phyloP scores from a whole-genome alignment of 108 stramenopile species.

The Cyclotella distinguenda region DNA sequence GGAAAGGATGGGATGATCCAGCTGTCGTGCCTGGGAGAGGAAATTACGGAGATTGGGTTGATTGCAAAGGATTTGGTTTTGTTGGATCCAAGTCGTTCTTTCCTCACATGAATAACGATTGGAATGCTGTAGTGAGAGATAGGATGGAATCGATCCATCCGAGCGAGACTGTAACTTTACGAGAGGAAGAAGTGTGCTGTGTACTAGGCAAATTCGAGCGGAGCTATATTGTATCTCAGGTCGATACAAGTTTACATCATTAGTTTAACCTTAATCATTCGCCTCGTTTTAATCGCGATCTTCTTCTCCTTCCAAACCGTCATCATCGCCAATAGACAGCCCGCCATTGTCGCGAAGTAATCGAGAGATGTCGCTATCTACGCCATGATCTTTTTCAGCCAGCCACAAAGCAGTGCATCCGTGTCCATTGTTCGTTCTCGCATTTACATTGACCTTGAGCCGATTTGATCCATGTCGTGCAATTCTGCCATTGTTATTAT shows the following conservation, averaged over 20 bases:
- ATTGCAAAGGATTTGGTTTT: conserved; percentile 52
- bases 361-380: conserved; percentile 23
- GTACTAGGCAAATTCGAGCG: neutral
- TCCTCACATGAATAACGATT: conserved; percentile 78
- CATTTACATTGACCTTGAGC: conserved; percentile 37
- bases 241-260: no score
- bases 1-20: conserved; percentile 90
- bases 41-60: conserved; percentile 68
- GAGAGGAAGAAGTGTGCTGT: conserved; percentile 34
- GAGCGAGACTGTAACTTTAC: conserved; percentile 4
- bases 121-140: conserved; percentile 58
- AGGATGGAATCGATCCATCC: conserved; percentile 16
- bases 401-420: conserved; percentile 38
- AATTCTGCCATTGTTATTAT: conserved; percentile 14
- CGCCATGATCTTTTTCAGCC: conserved; percentile 32
- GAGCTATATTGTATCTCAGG: no score
- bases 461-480: conserved; percentile 7
- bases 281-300: neutral
- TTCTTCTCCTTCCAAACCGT: neutral
- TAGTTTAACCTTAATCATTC: conserved; percentile 1
- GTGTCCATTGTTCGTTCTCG: conserved; percentile 33
- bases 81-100: conserved; percentile 65
- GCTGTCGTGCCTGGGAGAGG: conserved; percentile 66
- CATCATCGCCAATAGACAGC: conserved; percentile 27
- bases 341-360: conserved; percentile 32